Conservation (phyloP, 345 rosid genomes). For the Euphorbia lathyris region DNA sequence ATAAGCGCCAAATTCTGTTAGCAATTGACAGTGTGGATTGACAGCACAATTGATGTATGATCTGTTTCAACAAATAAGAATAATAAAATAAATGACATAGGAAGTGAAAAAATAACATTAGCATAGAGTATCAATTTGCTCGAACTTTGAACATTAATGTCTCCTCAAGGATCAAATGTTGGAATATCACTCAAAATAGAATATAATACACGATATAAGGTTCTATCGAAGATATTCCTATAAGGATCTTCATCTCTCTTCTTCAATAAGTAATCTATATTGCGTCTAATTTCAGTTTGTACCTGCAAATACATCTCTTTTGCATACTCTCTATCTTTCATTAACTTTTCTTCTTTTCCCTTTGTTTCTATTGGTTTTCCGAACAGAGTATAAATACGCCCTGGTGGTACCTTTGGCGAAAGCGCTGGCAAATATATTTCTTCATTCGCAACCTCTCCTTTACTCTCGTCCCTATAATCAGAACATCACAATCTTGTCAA, state of each 20-base stretch:
- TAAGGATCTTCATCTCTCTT: conserved; percentile 77
- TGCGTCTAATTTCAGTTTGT: conserved; percentile 54
- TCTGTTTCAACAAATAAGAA: too few species aligned
- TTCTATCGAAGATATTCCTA: conserved; percentile 54
- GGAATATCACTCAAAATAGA: conserved; percentile 47
- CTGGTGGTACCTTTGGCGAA: conserved; percentile 58
- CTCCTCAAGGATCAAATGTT: conserved; percentile 36
- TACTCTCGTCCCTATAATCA: conserved; percentile 46
- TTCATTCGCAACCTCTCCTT: conserved; percentile 64
- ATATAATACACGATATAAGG: conserved; percentile 33
- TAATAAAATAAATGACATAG: too few species aligned
- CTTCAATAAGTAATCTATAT: conserved; percentile 60
- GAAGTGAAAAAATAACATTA: too few species aligned
- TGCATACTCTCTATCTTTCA: conserved; percentile 52
- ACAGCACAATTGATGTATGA: too few species aligned
- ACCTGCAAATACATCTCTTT: conserved; percentile 53
- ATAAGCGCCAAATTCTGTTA: too few species aligned
- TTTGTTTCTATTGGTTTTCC: conserved; percentile 61
- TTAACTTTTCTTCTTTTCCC: conserved; percentile 43
- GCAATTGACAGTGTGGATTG: too few species aligned
- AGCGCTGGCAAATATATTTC: conserved; percentile 45
- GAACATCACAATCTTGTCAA: conserved; percentile 7
- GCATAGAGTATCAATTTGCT: too few species aligned
- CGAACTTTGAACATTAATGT: too few species aligned
- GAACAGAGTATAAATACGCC: conserved; percentile 62